Base-by-base conservation (phyloP, 352 stramenopile genomes). In the Thraustotheca clavata region DNA sequence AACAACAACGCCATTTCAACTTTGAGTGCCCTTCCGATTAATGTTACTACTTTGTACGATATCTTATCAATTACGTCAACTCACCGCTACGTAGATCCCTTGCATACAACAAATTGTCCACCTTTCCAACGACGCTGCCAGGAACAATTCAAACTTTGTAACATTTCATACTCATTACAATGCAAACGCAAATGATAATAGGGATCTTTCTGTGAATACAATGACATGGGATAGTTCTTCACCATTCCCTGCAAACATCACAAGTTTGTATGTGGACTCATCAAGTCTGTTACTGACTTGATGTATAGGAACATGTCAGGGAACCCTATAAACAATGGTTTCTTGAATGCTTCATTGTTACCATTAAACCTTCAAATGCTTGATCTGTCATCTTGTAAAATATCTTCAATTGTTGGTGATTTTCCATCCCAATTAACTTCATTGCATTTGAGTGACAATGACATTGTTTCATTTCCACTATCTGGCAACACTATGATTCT, bases 261-360 rank as follows among this genome's bases (percentile, higher is more conserved):
- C 43, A 9, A 52, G 34, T 7, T 31, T 52, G 43, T 52, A 52
- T 31, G 43, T 50, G 43, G 43, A 50, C 22, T 6, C 43, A 43
- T 20, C 38, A 20, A 43, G 6, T 50, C 14, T 14, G 6, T 50
- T 50, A 6, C 43, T 50, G 6, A 52, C 1, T 24, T 61, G 32
- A 5, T 2, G 7, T 7, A 3, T 65, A 65, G 57, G 31, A 65
- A 65, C 47, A 31, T 65, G 4, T 65, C 57, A 14, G 38, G 38
- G 2, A 65, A 43, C 20, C 57, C 38, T 7, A 18, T 65, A 22
- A n/a, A 24, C 41, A 43, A 55, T 35, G 57, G 18, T 14, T 12
- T 27, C 4, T n/a, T 65, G 3, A 65, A 65, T 24, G 38, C 29
- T 14, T 65, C 57, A 0, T 46, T 50, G 20, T 24, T 65, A 9